phyloP scores from a whole-genome alignment of 371 early-diverging fungal genomes.

The Mortierella sp. region DNA sequence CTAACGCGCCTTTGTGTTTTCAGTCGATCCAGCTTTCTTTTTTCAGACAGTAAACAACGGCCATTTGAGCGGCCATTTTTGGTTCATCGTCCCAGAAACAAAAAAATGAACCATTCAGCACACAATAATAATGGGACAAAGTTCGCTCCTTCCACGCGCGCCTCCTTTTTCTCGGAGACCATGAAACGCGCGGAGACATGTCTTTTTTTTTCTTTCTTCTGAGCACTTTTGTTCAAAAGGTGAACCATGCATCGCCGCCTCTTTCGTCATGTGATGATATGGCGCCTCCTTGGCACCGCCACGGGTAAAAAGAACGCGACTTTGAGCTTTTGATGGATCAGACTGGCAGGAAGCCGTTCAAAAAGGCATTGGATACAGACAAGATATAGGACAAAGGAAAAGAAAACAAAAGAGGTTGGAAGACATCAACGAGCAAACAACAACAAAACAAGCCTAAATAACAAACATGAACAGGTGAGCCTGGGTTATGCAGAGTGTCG shows the following conservation, averaged over 20 bases:
- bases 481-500: conserved; percentile 3
- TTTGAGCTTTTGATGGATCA: not conserved
- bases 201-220: not conserved
- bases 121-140: not conserved
- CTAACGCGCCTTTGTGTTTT: not conserved
- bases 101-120: not conserved
- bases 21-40: not conserved
- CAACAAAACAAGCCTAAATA: not conserved
- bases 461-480: not conserved
- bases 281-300: not conserved
- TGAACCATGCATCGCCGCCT: not conserved
- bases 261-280: not conserved
- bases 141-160: not conserved
- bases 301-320: not conserved
- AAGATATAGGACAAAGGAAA: not conserved
- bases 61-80: not conserved
- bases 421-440: not conserved
- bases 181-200: conserved; percentile 6
- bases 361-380: not conserved
- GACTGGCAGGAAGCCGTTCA: not conserved
- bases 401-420: not conserved
- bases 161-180: conserved; percentile 5
- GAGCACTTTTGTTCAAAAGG: not conserved
- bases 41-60: not conserved
- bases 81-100: not conserved